These are phyloP conservation scores for Aspergillus awamori DNA, from an alignment of 2,329 filamentous ascomycete species.

Conservation along the genomic window DNA sequence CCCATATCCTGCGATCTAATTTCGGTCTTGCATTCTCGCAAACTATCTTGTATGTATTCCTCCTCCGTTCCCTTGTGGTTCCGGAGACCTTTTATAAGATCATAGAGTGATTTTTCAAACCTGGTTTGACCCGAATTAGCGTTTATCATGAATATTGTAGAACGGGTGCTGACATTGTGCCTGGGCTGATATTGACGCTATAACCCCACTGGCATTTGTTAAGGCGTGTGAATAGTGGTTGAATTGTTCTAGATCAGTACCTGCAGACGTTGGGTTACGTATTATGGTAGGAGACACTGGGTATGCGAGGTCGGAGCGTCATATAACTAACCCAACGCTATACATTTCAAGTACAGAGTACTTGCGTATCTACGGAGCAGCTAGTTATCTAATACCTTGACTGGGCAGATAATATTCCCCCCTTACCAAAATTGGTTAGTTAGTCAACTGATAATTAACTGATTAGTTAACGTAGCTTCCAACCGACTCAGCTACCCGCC, in stretches of 20 bases:
- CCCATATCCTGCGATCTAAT: conserved; percentile 92
- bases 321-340: neutral
- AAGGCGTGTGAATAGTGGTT: neutral
- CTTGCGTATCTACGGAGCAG: neutral
- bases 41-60: conserved; percentile 88
- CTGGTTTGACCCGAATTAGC: conserved; percentile 51
- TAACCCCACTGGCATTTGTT: neutral
- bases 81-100: conserved; percentile 94
- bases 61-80: conserved; percentile 95
- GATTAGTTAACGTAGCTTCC: neutral
- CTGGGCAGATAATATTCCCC: neutral
- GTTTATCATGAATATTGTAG: neutral
- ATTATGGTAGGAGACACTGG: neutral
- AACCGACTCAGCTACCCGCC: too few species aligned
- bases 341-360: neutral
- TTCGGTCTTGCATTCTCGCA: conserved; percentile 94
- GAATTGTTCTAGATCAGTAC: neutral
- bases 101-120: conserved; percentile 99
- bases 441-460: too few species aligned
- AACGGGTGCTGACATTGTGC: conserved; percentile 18
- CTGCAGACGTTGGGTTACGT: neutral
- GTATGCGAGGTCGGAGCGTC: neutral
- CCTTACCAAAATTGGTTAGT: too few species aligned
- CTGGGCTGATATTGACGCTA: neutral
- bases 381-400: neutral